Evolutionary conservation across 176 grass and related monocot genomes (phyloP).

Genomic region (Cenchrus fungigraminus): DNA sequence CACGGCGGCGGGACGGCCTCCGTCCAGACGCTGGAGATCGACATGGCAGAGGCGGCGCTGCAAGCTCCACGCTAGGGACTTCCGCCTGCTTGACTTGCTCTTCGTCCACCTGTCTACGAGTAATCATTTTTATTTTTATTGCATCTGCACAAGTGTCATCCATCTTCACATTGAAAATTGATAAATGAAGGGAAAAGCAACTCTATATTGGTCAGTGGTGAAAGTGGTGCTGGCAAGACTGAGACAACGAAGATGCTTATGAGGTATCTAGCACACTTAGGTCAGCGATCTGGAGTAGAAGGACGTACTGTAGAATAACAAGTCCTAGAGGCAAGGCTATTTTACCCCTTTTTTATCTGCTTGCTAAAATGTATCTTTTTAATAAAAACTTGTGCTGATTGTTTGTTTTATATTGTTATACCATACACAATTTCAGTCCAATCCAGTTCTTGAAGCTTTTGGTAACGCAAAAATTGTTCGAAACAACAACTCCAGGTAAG

Average conservation of each 20-base stretch:
- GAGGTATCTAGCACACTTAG: conserved; percentile 98
- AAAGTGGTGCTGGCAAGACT: conserved; percentile 99
- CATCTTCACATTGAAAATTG: conserved; percentile 20
- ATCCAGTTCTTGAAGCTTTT: conserved; percentile 99
- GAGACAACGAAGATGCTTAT: conserved; percentile 99
- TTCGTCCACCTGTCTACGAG: too few relatives aligned
- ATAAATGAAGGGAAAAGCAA: conserved; percentile 99
- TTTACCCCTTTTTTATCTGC: conserved; percentile 1
- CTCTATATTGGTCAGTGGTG: conserved; percentile 98
- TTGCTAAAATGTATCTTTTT: conserved; percentile 1
- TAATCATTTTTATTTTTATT: too few relatives aligned
- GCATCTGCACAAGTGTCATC: too few relatives aligned
- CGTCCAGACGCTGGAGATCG: too few relatives aligned
- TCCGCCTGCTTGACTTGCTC: too few relatives aligned
- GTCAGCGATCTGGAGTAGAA: conserved; percentile 90
- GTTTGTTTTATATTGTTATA: conserved; percentile 35
- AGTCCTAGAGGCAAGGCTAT: conserved; percentile 88
- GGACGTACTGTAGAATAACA: conserved; percentile 99
- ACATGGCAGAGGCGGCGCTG: too few relatives aligned
- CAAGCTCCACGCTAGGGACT: too few relatives aligned
- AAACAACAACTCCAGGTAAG: conserved; percentile 98
- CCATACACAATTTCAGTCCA: conserved; percentile 73
- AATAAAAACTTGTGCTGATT: background rate
- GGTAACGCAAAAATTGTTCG: conserved; percentile 96
- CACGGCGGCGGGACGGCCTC: too few relatives aligned